These are phyloP conservation scores for Petunia secreta DNA, from an alignment of 257 asterid species.

Conservation along the genomic window DNA sequence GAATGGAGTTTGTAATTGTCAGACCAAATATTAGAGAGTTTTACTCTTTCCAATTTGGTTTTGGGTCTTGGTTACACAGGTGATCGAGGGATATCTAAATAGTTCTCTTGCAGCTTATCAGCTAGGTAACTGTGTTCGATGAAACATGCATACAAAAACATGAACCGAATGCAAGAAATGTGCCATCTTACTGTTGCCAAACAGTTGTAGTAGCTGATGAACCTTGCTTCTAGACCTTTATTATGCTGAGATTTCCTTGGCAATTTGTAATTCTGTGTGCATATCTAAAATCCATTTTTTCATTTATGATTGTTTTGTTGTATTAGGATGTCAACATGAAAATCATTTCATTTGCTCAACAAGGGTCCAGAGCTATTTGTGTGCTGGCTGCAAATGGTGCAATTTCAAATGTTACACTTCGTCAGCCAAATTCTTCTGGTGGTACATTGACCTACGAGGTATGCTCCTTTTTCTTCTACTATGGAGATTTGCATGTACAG, in stretches of 20 bases:
- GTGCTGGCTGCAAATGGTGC: slow-evolving; percentile 84
- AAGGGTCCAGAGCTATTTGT: slow-evolving; percentile 84
- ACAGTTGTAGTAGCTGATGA: slow-evolving; percentile 1
- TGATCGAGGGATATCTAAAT: neutral
- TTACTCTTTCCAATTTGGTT: neutral
- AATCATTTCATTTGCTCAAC: slow-evolving; percentile 86
- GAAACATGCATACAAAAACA: neutral
- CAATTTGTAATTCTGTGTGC: slow-evolving; percentile 14
- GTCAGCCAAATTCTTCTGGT: slow-evolving; percentile 88
- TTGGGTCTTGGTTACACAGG: neutral
- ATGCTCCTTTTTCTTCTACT: slow-evolving; percentile 1
- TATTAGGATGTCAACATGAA: slow-evolving; percentile 84
- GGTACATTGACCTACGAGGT: slow-evolving; percentile 97
- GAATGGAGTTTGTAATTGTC: slow-evolving; percentile 3
- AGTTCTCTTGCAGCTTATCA: neutral
- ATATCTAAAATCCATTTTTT: slow-evolving; percentile 17
- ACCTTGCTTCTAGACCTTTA: neutral
- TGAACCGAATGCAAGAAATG: neutral
- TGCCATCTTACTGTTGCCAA: neutral
- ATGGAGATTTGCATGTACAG: neutral
- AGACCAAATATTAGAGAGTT: slow-evolving; percentile 4
- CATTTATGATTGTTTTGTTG: neutral
- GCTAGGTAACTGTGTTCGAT: neutral
- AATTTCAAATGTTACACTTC: slow-evolving; percentile 83
- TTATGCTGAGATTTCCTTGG: slow-evolving; percentile 11